Evolutionary conservation across 2,329 filamentous ascomycete genomes (phyloP).

Genomic region (Paecilomyces variotii): DNA sequence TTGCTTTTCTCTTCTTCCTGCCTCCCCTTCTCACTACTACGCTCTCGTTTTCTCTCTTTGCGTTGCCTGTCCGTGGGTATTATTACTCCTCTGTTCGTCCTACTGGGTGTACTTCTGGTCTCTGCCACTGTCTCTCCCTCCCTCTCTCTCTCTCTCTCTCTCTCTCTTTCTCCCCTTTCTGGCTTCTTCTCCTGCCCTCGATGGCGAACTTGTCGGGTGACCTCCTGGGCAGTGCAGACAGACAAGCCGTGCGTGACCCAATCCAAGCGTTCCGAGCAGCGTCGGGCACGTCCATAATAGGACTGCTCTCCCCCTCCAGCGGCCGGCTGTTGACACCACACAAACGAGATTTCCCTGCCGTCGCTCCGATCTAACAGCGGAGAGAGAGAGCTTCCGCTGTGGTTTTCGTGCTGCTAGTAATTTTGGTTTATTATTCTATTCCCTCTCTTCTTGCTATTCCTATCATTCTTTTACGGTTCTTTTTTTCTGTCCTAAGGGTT

Average conservation of each 20-base stretch:
- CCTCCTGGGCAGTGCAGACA: neutral
- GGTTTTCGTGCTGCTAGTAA: neutral
- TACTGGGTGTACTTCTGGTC: too few relatives aligned
- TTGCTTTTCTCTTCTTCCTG: neutral
- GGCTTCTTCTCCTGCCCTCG: neutral
- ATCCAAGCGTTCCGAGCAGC: neutral
- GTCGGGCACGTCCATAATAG: neutral
- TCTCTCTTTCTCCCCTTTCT: neutral
- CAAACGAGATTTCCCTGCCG: neutral
- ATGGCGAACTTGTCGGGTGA: neutral
- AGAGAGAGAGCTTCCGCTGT: neutral
- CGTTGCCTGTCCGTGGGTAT: neutral
- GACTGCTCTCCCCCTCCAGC: neutral
- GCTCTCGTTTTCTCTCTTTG: neutral
- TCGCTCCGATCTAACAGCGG: neutral
- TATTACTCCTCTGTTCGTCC: neutral
- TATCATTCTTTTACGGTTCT: neutral
- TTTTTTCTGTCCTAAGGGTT: too few relatives aligned
- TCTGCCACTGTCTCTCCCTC: neutral
- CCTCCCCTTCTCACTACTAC: neutral
- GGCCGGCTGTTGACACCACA: neutral
- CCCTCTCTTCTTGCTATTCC: neutral
- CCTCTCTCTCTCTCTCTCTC: neutral
- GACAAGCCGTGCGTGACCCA: neutral
- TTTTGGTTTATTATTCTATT: constrained; percentile 2